A percentile compares a stretch with the other conserved stretches of the same genome.
Conservation (phyloP, 495 filamentous ascomycete genomes). For the Penicillium cosmopolitanum region DNA sequence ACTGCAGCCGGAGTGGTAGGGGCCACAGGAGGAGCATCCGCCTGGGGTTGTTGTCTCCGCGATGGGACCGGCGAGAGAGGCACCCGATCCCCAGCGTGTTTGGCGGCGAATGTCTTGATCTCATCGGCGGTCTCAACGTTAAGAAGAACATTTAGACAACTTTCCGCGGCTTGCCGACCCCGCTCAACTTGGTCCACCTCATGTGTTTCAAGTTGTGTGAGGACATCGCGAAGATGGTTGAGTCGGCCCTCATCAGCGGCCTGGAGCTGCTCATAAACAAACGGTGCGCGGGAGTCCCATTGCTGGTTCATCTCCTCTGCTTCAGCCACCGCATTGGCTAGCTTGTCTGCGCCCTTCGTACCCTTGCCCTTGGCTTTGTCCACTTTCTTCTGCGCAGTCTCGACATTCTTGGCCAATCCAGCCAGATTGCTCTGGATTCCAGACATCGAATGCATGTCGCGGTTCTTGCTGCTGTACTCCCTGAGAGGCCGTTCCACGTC, state of each 20-base stretch:
- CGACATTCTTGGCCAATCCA: slow-evolving; percentile 81
- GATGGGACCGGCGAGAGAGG: slow-evolving; percentile 19
- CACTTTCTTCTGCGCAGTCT: slow-evolving; percentile 80
- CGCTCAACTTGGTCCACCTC: slow-evolving; percentile 87
- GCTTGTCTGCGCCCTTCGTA: slow-evolving; percentile 76
- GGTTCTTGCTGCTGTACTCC: slow-evolving; percentile 68
- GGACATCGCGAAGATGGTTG: slow-evolving; percentile 88
- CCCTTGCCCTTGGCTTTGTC: slow-evolving; percentile 85
- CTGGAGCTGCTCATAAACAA: slow-evolving; percentile 93
- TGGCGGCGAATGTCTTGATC: slow-evolving; percentile 80
- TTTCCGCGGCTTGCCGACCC: slow-evolving; percentile 74
- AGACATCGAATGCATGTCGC: slow-evolving; percentile 83
- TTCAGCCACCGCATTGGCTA: slow-evolving; percentile 73
- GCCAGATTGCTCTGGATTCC: slow-evolving; percentile 81
- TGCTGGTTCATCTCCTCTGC: slow-evolving; percentile 78
- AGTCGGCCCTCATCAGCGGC: slow-evolving; percentile 85
- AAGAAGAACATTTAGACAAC: slow-evolving; percentile 80
- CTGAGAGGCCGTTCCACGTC: slow-evolving; percentile 89
- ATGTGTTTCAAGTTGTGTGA: slow-evolving; percentile 92
- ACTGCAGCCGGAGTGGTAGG: slow-evolving; percentile 19
- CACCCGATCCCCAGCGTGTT: slow-evolving; percentile 38
- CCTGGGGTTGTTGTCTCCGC: slow-evolving; percentile 24
- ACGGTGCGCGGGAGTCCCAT: slow-evolving; percentile 96
- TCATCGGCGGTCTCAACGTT: slow-evolving; percentile 88
- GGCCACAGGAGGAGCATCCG: slow-evolving; percentile 19